These are phyloP conservation scores for Xylariales sp. DNA, from an alignment of 2,329 filamentous ascomycete genomes.

Conservation along the genomic window DNA sequence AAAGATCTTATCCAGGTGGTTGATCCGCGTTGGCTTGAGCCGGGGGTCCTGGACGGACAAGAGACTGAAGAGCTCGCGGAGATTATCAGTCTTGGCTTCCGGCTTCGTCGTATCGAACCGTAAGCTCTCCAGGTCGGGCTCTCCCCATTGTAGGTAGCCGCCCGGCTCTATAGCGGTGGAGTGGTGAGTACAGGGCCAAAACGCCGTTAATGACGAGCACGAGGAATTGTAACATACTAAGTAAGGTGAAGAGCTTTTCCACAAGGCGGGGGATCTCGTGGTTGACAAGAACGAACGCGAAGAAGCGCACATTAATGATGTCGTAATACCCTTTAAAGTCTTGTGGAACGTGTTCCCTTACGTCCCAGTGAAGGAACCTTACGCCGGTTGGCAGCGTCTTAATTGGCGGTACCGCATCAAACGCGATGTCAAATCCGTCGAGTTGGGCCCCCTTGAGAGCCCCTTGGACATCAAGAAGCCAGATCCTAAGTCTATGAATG, in stretches of 20 bases:
- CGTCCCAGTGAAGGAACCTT: slow-evolving; percentile 36
- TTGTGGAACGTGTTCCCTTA: slow-evolving; percentile 34
- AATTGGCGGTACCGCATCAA: slow-evolving; percentile 38
- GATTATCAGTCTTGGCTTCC: slow-evolving; percentile 19
- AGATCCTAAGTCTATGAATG: not conserved
- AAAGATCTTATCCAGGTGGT: slow-evolving; percentile 33
- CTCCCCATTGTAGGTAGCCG: slow-evolving; percentile 41
- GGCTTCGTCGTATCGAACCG: slow-evolving; percentile 32
- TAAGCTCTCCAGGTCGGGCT: slow-evolving; percentile 28
- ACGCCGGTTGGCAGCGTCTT: slow-evolving; percentile 38
- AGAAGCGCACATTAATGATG: slow-evolving; percentile 42
- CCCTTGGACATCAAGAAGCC: not conserved
- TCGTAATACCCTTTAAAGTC: slow-evolving; percentile 40
- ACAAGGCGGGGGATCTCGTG: slow-evolving; percentile 34
- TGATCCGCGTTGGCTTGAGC: slow-evolving; percentile 32
- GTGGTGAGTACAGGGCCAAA: no score
- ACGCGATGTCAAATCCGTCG: slow-evolving; percentile 43
- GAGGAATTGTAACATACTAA: slow-evolving; percentile 32
- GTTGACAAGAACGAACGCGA: slow-evolving; percentile 36
- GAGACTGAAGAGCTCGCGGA: slow-evolving; percentile 24
- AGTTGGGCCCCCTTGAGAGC: slow-evolving; percentile 14
- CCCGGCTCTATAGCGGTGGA: slow-evolving; percentile 42
- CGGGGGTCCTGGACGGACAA: slow-evolving; percentile 24
- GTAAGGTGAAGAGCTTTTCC: slow-evolving; percentile 34
- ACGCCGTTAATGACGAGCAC: no score